phyloP scores from a whole-genome alignment of 495 filamentous ascomycete genomes.

The Penicillium silybi region DNA sequence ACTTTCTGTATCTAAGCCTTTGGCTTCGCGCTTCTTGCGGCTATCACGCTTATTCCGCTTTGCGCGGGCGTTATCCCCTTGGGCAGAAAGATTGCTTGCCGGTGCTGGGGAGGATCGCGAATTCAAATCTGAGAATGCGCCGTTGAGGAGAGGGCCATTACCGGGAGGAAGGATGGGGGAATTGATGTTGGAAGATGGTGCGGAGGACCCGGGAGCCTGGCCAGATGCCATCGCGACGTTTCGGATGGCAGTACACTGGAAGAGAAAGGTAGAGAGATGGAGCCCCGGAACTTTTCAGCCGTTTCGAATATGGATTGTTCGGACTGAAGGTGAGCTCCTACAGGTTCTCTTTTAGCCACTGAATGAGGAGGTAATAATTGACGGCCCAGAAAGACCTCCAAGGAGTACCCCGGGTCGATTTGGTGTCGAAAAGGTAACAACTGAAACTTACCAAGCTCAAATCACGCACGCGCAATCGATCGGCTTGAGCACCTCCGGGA shows the following conservation, averaged over 20 bases:
- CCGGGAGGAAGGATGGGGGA: slow-evolving; percentile 35
- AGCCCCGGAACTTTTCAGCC: background rate
- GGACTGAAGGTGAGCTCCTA: background rate
- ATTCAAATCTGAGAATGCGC: slow-evolving; percentile 31
- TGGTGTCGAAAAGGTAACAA: background rate
- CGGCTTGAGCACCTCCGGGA: background rate
- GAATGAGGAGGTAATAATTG: background rate
- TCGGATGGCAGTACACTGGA: background rate
- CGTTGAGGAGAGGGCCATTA: slow-evolving; percentile 25
- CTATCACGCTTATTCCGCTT: slow-evolving; percentile 48
- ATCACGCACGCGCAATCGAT: background rate
- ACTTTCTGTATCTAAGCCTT: slow-evolving; percentile 46
- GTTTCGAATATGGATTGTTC: background rate
- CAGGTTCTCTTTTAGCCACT: background rate
- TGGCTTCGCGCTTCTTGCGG: slow-evolving; percentile 73
- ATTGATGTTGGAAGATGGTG: slow-evolving; percentile 43
- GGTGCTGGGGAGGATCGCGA: slow-evolving; percentile 39
- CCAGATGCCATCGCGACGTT: slow-evolving; percentile 31
- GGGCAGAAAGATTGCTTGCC: slow-evolving; percentile 26
- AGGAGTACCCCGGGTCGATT: background rate
- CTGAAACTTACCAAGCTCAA: background rate
- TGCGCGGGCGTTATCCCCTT: slow-evolving; percentile 34
- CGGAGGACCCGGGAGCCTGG: slow-evolving; percentile 37
- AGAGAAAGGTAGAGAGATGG: background rate
- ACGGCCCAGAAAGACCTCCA: no score